Evolutionary conservation across 768 basidiomycete species (phyloP), one percentile per base, ranked within the genome.

Genomic region (Clitopilus hobsonii): DNA sequence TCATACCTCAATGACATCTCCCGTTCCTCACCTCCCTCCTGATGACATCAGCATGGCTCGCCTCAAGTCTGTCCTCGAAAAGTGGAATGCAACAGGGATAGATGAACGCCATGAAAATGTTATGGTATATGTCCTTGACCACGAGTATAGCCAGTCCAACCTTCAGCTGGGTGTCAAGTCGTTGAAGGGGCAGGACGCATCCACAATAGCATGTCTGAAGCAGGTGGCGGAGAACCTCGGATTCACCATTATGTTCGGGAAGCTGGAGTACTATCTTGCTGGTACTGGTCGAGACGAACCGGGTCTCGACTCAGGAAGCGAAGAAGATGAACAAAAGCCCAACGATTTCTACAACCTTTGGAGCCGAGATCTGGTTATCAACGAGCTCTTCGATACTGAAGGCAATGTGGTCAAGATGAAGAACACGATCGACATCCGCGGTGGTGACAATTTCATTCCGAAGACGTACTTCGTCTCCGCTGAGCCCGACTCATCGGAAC

Each of bases 171-270:
- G 62, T 7, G 49, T 38, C 8, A 50, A 52, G 23, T 61, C 65
- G 11, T 56, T 74, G 14, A 72, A 75, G 56, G 72, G 73, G 3
- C 38, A 52, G 6, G 75, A 76, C 53, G 69, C 70, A 2, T 58
- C 69, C 38, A 53, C 58, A 5, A 57, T 70, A n/a, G 61, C 60
- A 0, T 27, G 64, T 7, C 54, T 76, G 1, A 52, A 62, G 14
- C 26, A 38, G 2, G 57, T 70, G n/a, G 66, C 67, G 0, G 60
- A 65, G 29, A 61, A 67, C 32, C 56, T 63, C 6, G 68, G 62
- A 1, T 69, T 72, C 51, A 54, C 56, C 24, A 24, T 74, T 3
- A 64, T 66, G 13, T 61, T 76, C 5, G 72, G 67, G 0, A 64
- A 61, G 38, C 38, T 70, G 0, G 57, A 67, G 29, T 68, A 61